Evolutionary conservation across 2,329 filamentous ascomycete species (phyloP).

Genomic region (Pestalotiopsis fici): DNA sequence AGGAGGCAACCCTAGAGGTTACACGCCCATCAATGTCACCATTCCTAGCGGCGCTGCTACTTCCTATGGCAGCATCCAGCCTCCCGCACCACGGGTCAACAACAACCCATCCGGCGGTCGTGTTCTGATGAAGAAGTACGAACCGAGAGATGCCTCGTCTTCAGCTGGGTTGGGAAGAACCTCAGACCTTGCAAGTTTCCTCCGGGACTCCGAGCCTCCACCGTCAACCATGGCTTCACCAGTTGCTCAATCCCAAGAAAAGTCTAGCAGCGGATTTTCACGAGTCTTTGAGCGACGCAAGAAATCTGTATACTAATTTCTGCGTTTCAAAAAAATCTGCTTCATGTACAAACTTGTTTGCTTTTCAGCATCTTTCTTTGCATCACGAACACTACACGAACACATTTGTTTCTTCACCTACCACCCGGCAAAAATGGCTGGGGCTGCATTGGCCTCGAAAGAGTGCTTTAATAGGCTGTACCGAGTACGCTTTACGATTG

Average conservation of each 20-base stretch:
- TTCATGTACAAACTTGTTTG: constrained; percentile 20
- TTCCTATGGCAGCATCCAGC: background rate
- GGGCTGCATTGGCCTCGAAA: background rate
- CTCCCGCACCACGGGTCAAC: constrained; percentile 14
- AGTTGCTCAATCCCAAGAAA: constrained; percentile 31
- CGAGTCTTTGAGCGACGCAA: constrained; percentile 53
- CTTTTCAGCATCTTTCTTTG: background rate
- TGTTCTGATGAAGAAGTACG: constrained; percentile 58
- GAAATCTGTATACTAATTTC: constrained; percentile 40
- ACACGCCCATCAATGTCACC: constrained; percentile 16
- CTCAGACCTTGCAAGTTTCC: constrained; percentile 71
- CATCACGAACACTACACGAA: background rate
- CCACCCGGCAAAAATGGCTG: background rate
- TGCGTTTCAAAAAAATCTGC: background rate
- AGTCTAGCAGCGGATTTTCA: constrained; percentile 40
- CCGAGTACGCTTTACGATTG: background rate
- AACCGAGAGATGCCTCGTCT: constrained; percentile 53
- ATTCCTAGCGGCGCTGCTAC: background rate
- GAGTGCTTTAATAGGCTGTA: background rate
- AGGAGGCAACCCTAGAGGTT: constrained; percentile 1
- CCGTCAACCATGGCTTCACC: constrained; percentile 32
- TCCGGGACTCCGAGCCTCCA: constrained; percentile 69
- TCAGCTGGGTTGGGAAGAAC: constrained; percentile 46
- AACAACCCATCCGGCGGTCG: constrained; percentile 35
- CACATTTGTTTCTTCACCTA: background rate